Conservation (phyloP, 2,329 filamentous ascomycete species). For the Colletotrichum viniferum region DNA sequence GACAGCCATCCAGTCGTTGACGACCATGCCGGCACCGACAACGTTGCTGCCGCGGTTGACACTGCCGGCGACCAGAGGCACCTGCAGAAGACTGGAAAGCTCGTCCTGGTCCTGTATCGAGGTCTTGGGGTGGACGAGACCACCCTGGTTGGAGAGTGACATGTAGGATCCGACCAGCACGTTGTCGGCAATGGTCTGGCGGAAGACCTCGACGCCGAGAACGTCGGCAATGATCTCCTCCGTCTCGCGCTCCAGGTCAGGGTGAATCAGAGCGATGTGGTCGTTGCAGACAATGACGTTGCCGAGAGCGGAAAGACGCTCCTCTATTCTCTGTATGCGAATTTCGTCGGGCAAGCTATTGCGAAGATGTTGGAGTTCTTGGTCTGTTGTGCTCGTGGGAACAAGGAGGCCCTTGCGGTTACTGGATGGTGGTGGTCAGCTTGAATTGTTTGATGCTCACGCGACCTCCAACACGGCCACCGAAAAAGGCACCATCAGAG, state of each 20-base stretch:
- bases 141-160: constrained; percentile 93
- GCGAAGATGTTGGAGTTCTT: constrained; percentile 95
- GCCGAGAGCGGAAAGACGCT: constrained; percentile 91
- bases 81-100: constrained; percentile 89
- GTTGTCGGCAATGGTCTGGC: constrained; percentile 96
- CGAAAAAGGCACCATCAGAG: background rate
- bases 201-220: constrained; percentile 85
- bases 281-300: constrained; percentile 98
- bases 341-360: constrained; percentile 92
- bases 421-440: constrained; percentile 44
- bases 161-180: constrained; percentile 97
- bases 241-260: constrained; percentile 95
- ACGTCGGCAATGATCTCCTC: constrained; percentile 99
- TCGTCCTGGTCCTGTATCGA: constrained; percentile 98
- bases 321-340: constrained; percentile 97
- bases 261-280: constrained; percentile 94
- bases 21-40: constrained; percentile 95
- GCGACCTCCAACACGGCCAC: background rate
- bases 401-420: constrained; percentile 98
- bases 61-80: constrained; percentile 91
- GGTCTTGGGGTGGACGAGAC: constrained; percentile 96
- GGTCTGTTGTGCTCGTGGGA: constrained; percentile 93
- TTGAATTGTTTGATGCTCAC: background rate
- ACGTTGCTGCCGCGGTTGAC: constrained; percentile 93
- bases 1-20: constrained; percentile 94